Percentiles rank a stretch among this genome's conserved stretches.
phyloP scores from a whole-genome alignment of 108 stramenopile genomes.

The Mayamaea pseudoterrestris region DNA sequence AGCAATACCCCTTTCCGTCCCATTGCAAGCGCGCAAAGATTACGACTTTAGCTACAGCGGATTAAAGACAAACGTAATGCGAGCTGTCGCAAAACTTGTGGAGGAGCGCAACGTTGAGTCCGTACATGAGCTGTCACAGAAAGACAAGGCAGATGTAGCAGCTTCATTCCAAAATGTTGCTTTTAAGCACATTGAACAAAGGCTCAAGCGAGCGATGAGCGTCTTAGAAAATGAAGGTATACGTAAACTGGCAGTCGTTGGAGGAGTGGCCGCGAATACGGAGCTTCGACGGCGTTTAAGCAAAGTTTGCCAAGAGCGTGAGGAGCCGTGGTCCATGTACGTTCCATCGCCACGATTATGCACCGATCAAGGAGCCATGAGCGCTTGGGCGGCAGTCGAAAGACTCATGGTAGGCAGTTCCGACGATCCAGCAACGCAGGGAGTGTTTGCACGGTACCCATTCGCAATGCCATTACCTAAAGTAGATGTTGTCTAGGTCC shows the following conservation, averaged over 20 bases:
- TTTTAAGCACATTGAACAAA: conserved; percentile 84
- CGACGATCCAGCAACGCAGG: conserved; percentile 60
- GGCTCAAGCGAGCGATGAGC: conserved; percentile 71
- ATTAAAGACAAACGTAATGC: conserved; percentile 82
- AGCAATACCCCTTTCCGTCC: conserved; percentile 65
- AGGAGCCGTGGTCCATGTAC: conserved; percentile 58
- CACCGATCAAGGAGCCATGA: conserved; percentile 95
- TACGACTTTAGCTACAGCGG: conserved; percentile 94
- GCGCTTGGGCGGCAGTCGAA: conserved; percentile 94
- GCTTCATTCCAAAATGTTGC: conserved; percentile 91
- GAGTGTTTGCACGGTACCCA: conserved; percentile 79
- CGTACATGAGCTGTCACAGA: conserved; percentile 23
- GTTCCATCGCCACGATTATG: conserved; percentile 90
- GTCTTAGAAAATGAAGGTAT: conserved; percentile 41
- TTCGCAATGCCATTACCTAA: conserved; percentile 37
- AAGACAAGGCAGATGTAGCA: conserved; percentile 78
- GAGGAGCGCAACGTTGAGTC: conserved; percentile 39
- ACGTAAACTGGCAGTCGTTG: conserved; percentile 85
- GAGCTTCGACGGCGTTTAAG: conserved; percentile 73
- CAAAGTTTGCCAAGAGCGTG: conserved; percentile 23
- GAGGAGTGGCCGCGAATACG: conserved; percentile 94
- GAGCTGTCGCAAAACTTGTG: conserved; percentile 47
- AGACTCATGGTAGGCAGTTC: conserved; percentile 68
- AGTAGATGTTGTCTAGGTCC: no score
- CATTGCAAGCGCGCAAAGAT: conserved; percentile 77